Percentiles rank a stretch among this genome's conserved stretches.
These are phyloP conservation scores for Leccinum variicolor DNA, from an alignment of 768 basidiomycete species.

Conservation along the genomic window DNA sequence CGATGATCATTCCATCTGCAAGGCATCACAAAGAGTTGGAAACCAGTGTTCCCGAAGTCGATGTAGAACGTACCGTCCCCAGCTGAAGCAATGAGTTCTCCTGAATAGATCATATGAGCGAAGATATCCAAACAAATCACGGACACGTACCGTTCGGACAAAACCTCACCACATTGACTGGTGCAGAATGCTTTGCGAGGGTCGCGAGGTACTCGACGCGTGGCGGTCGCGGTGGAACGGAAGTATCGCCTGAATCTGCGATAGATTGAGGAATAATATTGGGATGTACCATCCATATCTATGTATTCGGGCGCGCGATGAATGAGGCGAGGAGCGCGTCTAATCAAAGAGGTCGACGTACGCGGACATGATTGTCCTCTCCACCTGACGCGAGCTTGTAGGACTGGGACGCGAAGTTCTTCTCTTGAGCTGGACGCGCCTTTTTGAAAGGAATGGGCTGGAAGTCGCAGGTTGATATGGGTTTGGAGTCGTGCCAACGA, in stretches of 20 bases:
- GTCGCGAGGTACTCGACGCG: slow-evolving; percentile 96
- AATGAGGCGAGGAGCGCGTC: slow-evolving; percentile 11
- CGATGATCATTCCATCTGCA: slow-evolving; percentile 93
- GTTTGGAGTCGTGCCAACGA: slow-evolving; percentile 94
- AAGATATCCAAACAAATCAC: background rate
- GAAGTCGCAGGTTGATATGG: slow-evolving; percentile 96
- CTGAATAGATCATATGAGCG: slow-evolving; percentile 36
- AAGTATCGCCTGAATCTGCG: slow-evolving; percentile 33
- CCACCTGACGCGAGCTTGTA: slow-evolving; percentile 94
- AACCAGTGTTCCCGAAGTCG: slow-evolving; percentile 1
- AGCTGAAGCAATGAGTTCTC: slow-evolving; percentile 91
- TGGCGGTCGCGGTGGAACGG: slow-evolving; percentile 54
- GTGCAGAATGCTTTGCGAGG: slow-evolving; percentile 85
- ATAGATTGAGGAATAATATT: slow-evolving; percentile 73
- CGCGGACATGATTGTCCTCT: slow-evolving; percentile 95
- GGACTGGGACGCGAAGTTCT: slow-evolving; percentile 61
- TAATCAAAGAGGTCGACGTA: slow-evolving; percentile 42
- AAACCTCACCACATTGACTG: slow-evolving; percentile 95
- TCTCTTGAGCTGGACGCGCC: slow-evolving; percentile 61
- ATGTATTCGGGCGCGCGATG: slow-evolving; percentile 6
- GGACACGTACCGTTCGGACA: slow-evolving; percentile 79
- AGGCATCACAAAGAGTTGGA: background rate
- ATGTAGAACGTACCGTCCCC: slow-evolving; percentile 75
- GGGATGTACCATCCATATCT: slow-evolving; percentile 96
- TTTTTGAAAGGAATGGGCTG: slow-evolving; percentile 83